Conservation (phyloP, 78 protist species). For the Guillardia theta region DNA sequence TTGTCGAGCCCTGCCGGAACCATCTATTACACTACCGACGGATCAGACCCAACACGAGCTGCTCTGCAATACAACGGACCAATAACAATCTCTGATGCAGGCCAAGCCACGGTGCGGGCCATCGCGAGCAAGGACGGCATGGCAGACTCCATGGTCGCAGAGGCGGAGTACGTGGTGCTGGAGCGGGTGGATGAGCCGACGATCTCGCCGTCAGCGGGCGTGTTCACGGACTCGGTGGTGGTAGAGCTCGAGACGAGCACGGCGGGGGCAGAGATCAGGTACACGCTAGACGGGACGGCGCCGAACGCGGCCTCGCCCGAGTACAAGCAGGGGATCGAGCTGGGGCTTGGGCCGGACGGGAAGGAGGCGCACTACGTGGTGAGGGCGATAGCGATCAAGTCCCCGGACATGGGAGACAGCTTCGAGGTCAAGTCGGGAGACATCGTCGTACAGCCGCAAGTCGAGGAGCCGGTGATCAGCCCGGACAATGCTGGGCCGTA, state of each 20-base stretch:
- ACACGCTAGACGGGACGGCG: not conserved
- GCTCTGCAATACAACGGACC: not conserved
- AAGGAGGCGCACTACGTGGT: not conserved
- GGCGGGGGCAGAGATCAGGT: not conserved
- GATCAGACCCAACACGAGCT: not conserved
- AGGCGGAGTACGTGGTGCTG: not conserved
- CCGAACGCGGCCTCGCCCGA: not conserved
- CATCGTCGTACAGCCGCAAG: not conserved
- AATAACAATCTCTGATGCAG: not conserved
- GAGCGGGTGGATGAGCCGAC: not conserved
- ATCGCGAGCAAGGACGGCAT: not conserved
- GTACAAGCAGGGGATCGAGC: not conserved
- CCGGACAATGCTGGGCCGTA: not conserved
- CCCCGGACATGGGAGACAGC: constrained; percentile 18
- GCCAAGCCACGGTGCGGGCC: not conserved
- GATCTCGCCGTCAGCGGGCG: not conserved
- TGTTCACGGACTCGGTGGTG: not conserved
- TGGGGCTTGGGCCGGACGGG: not conserved
- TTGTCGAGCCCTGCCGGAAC: not conserved
- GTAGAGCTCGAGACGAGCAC: not conserved
- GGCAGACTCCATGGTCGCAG: not conserved
- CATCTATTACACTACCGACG: not conserved
- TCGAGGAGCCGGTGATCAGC: not conserved
- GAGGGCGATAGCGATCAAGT: not conserved
- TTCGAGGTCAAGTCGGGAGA: not conserved